Evolutionary conservation across 345 rosid species (phyloP), one percentile per base, ranked within the genome.

Genomic region (Trapa incisa): DNA sequence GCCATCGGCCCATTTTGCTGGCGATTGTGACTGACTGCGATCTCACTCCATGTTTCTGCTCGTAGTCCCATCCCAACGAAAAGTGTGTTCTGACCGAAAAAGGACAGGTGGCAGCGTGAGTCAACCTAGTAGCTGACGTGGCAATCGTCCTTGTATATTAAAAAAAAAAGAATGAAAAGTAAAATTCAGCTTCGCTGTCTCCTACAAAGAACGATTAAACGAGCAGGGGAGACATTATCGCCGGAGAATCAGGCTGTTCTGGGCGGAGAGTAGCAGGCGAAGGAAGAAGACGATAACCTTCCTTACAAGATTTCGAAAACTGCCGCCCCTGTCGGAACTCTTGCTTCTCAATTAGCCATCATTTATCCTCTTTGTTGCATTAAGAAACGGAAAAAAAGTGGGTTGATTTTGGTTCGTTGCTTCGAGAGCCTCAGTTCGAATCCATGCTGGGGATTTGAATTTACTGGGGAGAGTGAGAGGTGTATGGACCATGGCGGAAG

Each of bases 401-500:
- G 22, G 6, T 4, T 54, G 33, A 54, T n/a, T 13, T 62, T 39
- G 4, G 0, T 38, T 22, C 47, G 32, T 43, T 37, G 32, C 47
- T 3, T 38, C 17, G 13, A 37, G 70, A 17, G 62, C 61, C 8
- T 45, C 61, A 47, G 71, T 45, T 37, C 45, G 32, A 37, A 58
- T 36, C 43, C 16, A 13, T 3, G n/a, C 32, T 68, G 37, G 43
- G 29, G 29, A 7, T 54, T 37, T 45, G 65, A 42, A 10, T 33
- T 22, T n/a, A n/a, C 14, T 36, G n/a, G n/a, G 43, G 65, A 37
- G 65, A 10, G 35, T 57, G 35, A 54, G 60, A 54, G 35, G 60
- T 72, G 81, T 71, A 81, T 79, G 82, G 84, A 83, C 70, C 50
- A 91, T 91, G 97, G 90, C 90, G 60, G 92, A 86, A 69, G 67